Base-by-base conservation (phyloP, 2,329 filamentous ascomycete genomes). In the Monosporascus cannonballus region DNA sequence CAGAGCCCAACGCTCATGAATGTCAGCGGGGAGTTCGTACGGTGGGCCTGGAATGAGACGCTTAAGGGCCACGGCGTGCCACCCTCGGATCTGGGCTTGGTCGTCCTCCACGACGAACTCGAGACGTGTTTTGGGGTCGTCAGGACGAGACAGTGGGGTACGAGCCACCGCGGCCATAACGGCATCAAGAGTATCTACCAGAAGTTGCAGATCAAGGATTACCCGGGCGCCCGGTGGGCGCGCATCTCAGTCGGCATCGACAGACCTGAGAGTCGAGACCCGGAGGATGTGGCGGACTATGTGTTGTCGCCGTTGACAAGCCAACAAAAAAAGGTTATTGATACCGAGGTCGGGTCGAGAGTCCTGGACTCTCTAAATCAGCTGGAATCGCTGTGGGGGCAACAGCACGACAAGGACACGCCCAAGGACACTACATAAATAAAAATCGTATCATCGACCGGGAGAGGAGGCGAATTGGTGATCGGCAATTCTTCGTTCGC, bases 51-150 rank as follows among this genome's bases (percentile, higher is more conserved):
- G 76, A 77, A 76, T 41, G 73, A 81, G n/a, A 76, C 79, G 53
- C 59, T 84, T 54, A 71, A 61, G 57, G 58, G 73, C 59, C 65
- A 56, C 30, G 11, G 30, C 30, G 30, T 34, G 11, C 59, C 61
- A 59, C 3, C 64, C 14, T 50, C 61, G 15, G 59, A 73, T 34
- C 65, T 74, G 15, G 73, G 73, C 20, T 70, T 99, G 17, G 83
- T 97, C 0, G 74, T 97, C 14, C 75, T 97, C 20, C 91, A 97
- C 68, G 93, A 97, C 67, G 93, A 97, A 67, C 72, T 97, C 36
- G 92, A 96, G 63, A 77, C 81, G 42, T 73, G 79, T 3, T 65
- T 91, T 2, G 91, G 91, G 0, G 77, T 78, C 37, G 78, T 96
- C 15, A 81, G 76, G 48, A 74, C 89, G 6, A 80, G 80, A 52